Evolutionary conservation across 108 stramenopile genomes (phyloP).

Genomic region (Cyclotella baltica): DNA sequence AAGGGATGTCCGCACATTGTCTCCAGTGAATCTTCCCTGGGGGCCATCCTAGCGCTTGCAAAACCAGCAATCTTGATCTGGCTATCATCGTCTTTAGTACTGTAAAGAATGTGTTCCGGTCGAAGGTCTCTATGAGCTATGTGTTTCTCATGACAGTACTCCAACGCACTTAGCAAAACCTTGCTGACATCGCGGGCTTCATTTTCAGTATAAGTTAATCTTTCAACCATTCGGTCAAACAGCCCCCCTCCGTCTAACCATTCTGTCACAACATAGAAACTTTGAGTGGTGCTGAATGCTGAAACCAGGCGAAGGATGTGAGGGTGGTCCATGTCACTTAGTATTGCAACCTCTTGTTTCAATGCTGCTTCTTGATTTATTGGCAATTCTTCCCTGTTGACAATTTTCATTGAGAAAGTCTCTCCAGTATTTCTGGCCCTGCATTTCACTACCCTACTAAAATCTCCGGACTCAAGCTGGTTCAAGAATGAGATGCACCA

Average conservation of each 20-base stretch:
- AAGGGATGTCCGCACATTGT: constrained; percentile 64
- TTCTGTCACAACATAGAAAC: constrained; percentile 91
- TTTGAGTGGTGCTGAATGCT: constrained; percentile 82
- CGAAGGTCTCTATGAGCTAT: no score
- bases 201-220: constrained; percentile 85
- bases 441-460: background rate
- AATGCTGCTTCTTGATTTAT: constrained; percentile 67
- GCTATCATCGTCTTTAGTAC: constrained; percentile 53
- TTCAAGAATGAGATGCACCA: no score
- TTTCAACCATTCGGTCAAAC: constrained; percentile 92
- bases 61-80: constrained; percentile 83
- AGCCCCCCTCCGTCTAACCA: constrained; percentile 88
- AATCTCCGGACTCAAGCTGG: constrained; percentile 19
- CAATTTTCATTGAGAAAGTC: constrained; percentile 79
- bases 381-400: constrained; percentile 66
- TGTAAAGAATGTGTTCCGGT: constrained; percentile 88
- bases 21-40: constrained; percentile 29
- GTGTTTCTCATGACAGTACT: constrained; percentile 82
- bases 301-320: constrained; percentile 84
- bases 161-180: constrained; percentile 79
- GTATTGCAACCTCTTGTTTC: constrained; percentile 71
- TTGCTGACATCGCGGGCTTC: constrained; percentile 79
- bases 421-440: constrained; percentile 40
- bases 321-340: constrained; percentile 68
- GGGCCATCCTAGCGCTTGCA: constrained; percentile 67